phyloP scores from a whole-genome alignment of 345 rosid genomes.

The Gossypium bickii region DNA sequence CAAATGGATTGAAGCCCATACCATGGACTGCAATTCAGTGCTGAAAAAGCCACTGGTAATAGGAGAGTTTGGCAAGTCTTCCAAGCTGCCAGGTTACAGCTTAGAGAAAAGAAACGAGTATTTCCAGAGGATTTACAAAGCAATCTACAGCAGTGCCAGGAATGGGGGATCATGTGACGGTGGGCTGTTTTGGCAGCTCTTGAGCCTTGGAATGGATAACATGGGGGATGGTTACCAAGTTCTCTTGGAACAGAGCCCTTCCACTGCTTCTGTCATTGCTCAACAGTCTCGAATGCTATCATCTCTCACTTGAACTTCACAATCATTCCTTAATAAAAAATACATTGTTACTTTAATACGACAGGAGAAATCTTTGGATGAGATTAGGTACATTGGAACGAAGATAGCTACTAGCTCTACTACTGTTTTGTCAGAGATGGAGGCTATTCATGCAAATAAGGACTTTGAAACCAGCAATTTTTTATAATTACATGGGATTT shows the following conservation, averaged over 20 bases:
- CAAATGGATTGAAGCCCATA: constrained; percentile 48
- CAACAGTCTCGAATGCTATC: constrained; percentile 49
- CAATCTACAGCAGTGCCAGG: constrained; percentile 42
- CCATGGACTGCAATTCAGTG: constrained; percentile 34
- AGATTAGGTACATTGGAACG: background rate
- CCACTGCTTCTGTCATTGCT: constrained; percentile 51
- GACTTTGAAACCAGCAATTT: too few species aligned
- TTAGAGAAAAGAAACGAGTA: constrained; percentile 42
- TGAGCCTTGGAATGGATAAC: constrained; percentile 39
- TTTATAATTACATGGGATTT: too few species aligned
- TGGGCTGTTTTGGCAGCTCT: constrained; percentile 71
- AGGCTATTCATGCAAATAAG: too few species aligned
- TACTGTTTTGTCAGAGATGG: too few species aligned
- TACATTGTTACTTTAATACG: background rate
- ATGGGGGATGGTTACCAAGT: constrained; percentile 62
- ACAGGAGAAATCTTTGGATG: background rate
- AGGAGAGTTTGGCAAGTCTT: constrained; percentile 62
- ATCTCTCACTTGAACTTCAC: constrained; percentile 2
- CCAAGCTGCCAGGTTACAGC: constrained; percentile 41
- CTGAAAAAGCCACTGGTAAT: constrained; percentile 56
- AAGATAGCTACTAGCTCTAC: too few species aligned
- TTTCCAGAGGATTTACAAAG: constrained; percentile 37
- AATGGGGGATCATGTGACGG: constrained; percentile 46
- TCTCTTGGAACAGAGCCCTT: constrained; percentile 45
- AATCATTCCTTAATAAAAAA: background rate